phyloP scores from a whole-genome alignment of 2,329 filamentous ascomycete genomes.

The Cordyceps fumosorosea region DNA sequence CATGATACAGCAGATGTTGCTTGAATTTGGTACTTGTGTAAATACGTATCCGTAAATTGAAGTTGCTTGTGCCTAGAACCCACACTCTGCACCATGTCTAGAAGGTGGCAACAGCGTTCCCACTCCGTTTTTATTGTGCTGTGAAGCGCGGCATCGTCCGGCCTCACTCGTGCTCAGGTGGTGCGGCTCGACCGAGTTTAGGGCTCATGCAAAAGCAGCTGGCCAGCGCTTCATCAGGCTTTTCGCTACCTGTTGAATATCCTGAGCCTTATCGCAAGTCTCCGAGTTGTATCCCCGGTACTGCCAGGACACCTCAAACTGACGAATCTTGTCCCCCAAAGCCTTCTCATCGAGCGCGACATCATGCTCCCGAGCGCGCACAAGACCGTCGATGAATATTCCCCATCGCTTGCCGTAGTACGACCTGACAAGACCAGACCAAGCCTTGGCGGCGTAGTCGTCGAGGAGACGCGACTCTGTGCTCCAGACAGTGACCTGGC shows the following conservation, averaged over 20 bases:
- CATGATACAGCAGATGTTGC: background rate
- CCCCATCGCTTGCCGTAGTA: conserved; percentile 43
- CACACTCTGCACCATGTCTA: background rate
- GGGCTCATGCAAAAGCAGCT: background rate
- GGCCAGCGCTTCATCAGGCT: background rate
- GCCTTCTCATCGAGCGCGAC: background rate
- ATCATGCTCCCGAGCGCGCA: conserved; percentile 1
- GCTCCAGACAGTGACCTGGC: conserved; percentile 46
- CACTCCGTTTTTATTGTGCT: background rate
- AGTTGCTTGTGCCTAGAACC: background rate
- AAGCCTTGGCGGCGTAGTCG: conserved; percentile 44
- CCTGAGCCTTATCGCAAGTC: background rate
- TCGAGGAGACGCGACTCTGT: conserved; percentile 35
- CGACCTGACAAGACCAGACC: conserved; percentile 37
- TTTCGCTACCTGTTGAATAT: background rate
- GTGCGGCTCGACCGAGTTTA: background rate
- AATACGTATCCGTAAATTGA: background rate
- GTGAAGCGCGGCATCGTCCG: background rate
- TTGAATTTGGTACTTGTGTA: background rate
- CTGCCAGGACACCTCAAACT: background rate
- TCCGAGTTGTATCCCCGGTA: background rate
- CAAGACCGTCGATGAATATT: conserved; percentile 36
- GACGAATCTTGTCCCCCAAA: background rate
- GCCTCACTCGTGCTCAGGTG: background rate
- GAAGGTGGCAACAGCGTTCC: background rate